A percentile compares a stretch with the other conserved stretches of the same genome.
phyloP scores from a whole-genome alignment of 179 eudicot species.

The Camellia oleifera region DNA sequence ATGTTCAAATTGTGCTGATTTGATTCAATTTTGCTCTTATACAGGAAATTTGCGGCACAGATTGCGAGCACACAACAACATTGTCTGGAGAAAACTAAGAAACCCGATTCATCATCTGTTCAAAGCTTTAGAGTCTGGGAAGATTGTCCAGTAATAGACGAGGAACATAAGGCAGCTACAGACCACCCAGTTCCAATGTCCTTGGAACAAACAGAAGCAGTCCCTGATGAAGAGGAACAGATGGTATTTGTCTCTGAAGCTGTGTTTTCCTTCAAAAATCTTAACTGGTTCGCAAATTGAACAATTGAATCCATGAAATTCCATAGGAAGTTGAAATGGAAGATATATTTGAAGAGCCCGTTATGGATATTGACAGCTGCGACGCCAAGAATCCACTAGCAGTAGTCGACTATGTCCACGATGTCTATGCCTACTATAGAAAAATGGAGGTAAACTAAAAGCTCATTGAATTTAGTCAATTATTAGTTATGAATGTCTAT shows the following conservation, averaged over 20 bases:
- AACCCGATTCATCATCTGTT: conserved; percentile 28
- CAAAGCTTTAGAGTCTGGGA: conserved; percentile 40
- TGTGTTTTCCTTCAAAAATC: not conserved
- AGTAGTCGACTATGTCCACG: conserved; percentile 67
- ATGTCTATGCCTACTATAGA: conserved; percentile 66
- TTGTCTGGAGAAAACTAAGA: conserved; percentile 40
- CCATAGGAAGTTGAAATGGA: conserved; percentile 82
- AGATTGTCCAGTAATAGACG: conserved; percentile 41
- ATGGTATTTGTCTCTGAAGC: conserved; percentile 36
- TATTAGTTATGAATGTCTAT: conserved; percentile 27
- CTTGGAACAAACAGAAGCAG: conserved; percentile 46
- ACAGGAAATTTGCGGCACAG: conserved; percentile 61
- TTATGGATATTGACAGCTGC: conserved; percentile 67
- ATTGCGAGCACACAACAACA: conserved; percentile 35
- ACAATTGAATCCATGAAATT: not conserved
- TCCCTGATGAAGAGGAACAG: conserved; percentile 35
- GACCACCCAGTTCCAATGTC: conserved; percentile 70
- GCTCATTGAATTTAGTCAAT: not conserved
- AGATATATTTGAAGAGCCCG: conserved; percentile 67
- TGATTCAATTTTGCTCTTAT: conserved; percentile 3
- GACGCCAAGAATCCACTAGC: conserved; percentile 73
- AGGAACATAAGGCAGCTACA: conserved; percentile 23
- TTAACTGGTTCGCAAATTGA: not conserved
- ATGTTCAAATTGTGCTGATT: conserved; percentile 3
- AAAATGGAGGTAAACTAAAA: conserved; percentile 60